Percentiles rank a stretch among this genome's conserved stretches.
These are phyloP conservation scores for Xylaria curta DNA, from an alignment of 495 filamentous ascomycete species.

Conservation along the genomic window DNA sequence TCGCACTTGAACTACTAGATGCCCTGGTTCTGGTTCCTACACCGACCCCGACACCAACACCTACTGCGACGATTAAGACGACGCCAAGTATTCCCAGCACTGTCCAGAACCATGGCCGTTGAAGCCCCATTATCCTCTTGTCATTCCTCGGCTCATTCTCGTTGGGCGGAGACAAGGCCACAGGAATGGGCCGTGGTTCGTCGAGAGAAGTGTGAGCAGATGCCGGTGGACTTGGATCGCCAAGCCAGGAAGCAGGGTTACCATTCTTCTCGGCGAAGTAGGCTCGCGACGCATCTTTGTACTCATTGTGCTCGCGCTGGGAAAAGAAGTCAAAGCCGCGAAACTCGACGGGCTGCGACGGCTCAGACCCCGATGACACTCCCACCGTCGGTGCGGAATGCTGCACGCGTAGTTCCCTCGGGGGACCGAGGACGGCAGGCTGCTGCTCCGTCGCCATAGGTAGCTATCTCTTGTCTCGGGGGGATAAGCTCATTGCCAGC, in stretches of 20 bases:
- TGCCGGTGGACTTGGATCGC: slow-evolving; percentile 37
- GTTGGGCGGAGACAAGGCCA: not conserved
- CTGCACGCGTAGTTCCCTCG: slow-evolving; percentile 21
- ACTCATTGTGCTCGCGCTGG: slow-evolving; percentile 38
- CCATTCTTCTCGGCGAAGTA: slow-evolving; percentile 37
- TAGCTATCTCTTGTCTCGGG: not conserved
- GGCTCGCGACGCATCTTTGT: slow-evolving; percentile 37
- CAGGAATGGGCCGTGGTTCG: not conserved
- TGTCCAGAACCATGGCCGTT: slow-evolving; percentile 40
- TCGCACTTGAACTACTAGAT: not conserved
- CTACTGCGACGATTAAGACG: slow-evolving; percentile 44
- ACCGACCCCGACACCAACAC: slow-evolving; percentile 46
- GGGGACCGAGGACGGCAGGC: slow-evolving; percentile 26
- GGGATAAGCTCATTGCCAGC: slow-evolving; percentile 6
- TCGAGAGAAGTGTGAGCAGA: slow-evolving; percentile 33
- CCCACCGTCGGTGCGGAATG: slow-evolving; percentile 18
- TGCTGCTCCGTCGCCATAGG: slow-evolving; percentile 26
- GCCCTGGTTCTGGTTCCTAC: slow-evolving; percentile 21
- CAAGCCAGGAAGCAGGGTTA: slow-evolving; percentile 38
- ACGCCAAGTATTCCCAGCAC: slow-evolving; percentile 37
- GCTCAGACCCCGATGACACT: slow-evolving; percentile 4
- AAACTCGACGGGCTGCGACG: slow-evolving; percentile 34
- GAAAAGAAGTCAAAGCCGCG: slow-evolving; percentile 42
- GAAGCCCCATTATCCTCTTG: slow-evolving; percentile 36
- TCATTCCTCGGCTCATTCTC: slow-evolving; percentile 5